Evolutionary conservation across 345 rosid species (phyloP), one percentile per base, ranked within the genome.

Genomic region (Salix brachista): DNA sequence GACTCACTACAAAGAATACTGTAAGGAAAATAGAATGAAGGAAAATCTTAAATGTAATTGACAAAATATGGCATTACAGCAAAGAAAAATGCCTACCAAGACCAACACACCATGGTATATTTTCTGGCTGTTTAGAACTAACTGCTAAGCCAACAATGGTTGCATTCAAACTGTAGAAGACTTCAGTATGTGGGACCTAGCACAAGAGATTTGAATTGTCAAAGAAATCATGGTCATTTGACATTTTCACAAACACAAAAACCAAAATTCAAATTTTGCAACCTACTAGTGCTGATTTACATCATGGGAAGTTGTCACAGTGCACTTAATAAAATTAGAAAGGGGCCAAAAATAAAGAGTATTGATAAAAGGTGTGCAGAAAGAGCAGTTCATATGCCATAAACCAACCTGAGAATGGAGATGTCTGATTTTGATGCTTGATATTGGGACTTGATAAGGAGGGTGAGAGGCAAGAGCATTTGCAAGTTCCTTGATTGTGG

Each of bases 391-490:
- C 28, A 65, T 69, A 67, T 61, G 74, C 46, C 68, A 46, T 64
- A 54, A 67, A 83, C 90, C 52, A 73, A 90, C 99, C 97, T 93
- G 90, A 75, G 87, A 87, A 72, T 96, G 87, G 28, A 96, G 96
- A 89, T 96, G 97, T 54, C 74, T 89, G 74, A 92, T 90, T 67
- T 86, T 90, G 85, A 96, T 86, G 62, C 87, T 85, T 62, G 91
- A 84, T 77, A 93, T 74, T 76, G 95, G 92, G 85, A 96, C 94
- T 87, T 92, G 92, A 67, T 93, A 93, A 67, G 99, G 99, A 88
- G 81, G 86, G 78, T 85, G 94, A 60, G 91, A 89, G 75, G 99
- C 90, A 68, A 96, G 85, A 73, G 96, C 97, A 80, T 84, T 82
- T 28, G 97, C 90, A 65, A 96, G 92, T 79, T 92, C 97, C 92